A percentile compares a stretch with the other conserved stretches of the same genome.
These are phyloP conservation scores for Ustilago tritici DNA, from an alignment of 1,284 basidiomycete species.

Conservation along the genomic window DNA sequence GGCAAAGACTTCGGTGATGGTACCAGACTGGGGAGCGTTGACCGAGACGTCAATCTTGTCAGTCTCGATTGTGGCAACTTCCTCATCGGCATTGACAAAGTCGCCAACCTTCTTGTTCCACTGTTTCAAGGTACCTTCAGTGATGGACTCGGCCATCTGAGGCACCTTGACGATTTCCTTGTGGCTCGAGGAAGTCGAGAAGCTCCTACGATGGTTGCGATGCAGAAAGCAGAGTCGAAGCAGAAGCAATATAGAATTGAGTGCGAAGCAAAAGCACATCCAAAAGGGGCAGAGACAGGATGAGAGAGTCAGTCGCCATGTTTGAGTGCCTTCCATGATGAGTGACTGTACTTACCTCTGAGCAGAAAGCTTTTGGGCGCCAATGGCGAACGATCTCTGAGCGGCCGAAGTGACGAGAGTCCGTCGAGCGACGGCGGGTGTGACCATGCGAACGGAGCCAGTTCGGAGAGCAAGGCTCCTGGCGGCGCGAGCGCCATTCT, in stretches of 20 bases:
- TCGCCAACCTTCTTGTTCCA: slow-evolving; percentile 97
- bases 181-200: slow-evolving; percentile 49
- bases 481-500: slow-evolving; percentile 42
- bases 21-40: slow-evolving; percentile 90
- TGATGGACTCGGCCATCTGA: slow-evolving; percentile 98
- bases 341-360: slow-evolving; percentile 34
- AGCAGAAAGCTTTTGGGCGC: slow-evolving; percentile 33
- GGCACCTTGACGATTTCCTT: slow-evolving; percentile 90
- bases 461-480: slow-evolving; percentile 42
- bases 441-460: slow-evolving; percentile 43
- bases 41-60: slow-evolving; percentile 99
- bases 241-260: not conserved
- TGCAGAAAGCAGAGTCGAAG: not conserved
- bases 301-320: not conserved
- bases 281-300: not conserved
- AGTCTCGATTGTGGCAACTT: slow-evolving; percentile 97
- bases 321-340: too few relatives aligned
- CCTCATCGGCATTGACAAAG: slow-evolving; percentile 89
- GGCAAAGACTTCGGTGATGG: slow-evolving; percentile 86
- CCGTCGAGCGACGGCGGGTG: slow-evolving; percentile 46
- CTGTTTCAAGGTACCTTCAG: slow-evolving; percentile 94
- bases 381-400: slow-evolving; percentile 26
- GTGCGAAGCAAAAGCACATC: not conserved
- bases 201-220: slow-evolving; percentile 22
- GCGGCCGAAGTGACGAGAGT: slow-evolving; percentile 43